Conservation (phyloP, 305 asterid species). For the Solanum hybrid region DNA sequence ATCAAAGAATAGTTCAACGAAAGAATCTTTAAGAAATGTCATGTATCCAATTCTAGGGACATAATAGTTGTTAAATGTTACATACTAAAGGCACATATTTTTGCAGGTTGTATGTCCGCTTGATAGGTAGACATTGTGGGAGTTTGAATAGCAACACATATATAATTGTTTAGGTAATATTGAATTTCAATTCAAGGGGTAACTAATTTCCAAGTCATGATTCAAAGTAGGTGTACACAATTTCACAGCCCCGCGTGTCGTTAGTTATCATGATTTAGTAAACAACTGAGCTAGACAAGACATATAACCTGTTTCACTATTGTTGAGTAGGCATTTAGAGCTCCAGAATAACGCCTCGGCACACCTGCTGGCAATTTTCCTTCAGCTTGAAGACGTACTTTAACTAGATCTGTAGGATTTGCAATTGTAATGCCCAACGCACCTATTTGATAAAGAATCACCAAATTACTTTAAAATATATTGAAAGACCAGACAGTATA, state of each 20-base stretch:
- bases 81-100: background rate
- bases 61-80: background rate
- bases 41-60: background rate
- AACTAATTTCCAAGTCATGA: background rate
- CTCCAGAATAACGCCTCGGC: conserved; percentile 90
- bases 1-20: background rate
- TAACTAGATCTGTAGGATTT: conserved; percentile 95
- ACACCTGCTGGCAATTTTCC: conserved; percentile 88
- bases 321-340: conserved; percentile 81
- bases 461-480: background rate
- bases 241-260: background rate
- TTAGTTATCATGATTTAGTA: background rate
- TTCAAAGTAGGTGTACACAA: background rate
- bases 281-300: background rate
- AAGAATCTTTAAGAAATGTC: background rate
- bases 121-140: background rate
- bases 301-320: conserved; percentile 65
- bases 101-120: background rate
- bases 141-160: background rate
- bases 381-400: conserved; percentile 92
- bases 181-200: background rate
- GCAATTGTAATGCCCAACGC: conserved; percentile 66
- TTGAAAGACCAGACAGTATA: background rate
- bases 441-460: conserved; percentile 35
- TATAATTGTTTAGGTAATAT: background rate